These are phyloP conservation scores for Rhodamnia rubescens DNA, from an alignment of 345 rosid genomes.

Conservation along the genomic window DNA sequence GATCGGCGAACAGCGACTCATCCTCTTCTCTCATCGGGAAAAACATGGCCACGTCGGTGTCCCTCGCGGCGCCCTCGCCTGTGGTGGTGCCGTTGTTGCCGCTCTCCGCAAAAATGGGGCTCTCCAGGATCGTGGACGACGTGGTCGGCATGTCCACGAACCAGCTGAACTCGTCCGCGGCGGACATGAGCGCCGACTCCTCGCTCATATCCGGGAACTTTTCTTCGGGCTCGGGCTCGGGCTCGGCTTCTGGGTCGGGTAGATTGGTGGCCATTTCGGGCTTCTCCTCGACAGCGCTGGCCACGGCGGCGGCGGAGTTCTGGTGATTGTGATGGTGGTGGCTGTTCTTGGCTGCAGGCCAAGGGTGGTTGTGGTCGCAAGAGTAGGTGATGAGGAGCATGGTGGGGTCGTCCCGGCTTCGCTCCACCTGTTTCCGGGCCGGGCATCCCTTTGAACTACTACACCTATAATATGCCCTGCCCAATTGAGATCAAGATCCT, in stretches of 20 bases:
- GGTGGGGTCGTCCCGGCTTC: slow-evolving; percentile 74
- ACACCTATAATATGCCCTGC: slow-evolving; percentile 90
- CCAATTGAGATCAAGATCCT: neutral
- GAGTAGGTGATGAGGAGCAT: slow-evolving; percentile 84
- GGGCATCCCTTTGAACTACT: slow-evolving; percentile 98
- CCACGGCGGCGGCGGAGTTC: neutral
- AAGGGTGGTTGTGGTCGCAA: slow-evolving; percentile 87
- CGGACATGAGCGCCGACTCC: slow-evolving; percentile 16
- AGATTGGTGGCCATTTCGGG: neutral
- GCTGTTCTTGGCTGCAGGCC: slow-evolving; percentile 53
- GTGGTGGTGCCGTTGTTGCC: neutral
- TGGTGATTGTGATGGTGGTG: slow-evolving; percentile 21
- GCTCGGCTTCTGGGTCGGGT: slow-evolving; percentile 7
- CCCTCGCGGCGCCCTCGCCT: neutral
- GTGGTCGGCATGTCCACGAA: slow-evolving; percentile 70
- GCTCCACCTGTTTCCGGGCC: slow-evolving; percentile 94
- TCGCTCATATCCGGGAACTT: slow-evolving; percentile 40
- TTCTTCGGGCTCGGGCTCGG: slow-evolving; percentile 18
- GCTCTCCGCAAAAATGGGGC: slow-evolving; percentile 46
- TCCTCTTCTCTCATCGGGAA: slow-evolving; percentile 73
- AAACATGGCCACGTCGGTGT: slow-evolving; percentile 34
- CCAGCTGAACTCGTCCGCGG: slow-evolving; percentile 69
- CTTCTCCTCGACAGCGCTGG: neutral
- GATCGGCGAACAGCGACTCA: slow-evolving; percentile 92
- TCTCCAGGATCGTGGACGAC: slow-evolving; percentile 58